Percentiles rank a stretch among this genome's conserved stretches.
phyloP scores from a whole-genome alignment of 1,139 yeast species.

The Pichia sp. region DNA sequence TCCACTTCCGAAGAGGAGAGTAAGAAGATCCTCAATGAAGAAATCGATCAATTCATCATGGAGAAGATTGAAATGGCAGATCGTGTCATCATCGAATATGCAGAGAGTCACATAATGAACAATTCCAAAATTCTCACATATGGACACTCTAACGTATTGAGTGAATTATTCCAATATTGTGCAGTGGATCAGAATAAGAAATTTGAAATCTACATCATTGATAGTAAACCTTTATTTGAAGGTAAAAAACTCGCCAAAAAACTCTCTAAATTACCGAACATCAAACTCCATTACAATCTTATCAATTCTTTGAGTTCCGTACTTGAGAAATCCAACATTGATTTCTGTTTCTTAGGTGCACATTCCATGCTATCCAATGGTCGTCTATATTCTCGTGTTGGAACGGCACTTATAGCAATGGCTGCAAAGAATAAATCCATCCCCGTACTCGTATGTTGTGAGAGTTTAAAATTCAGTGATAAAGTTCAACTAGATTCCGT shows the following conservation, averaged over 20 bases:
- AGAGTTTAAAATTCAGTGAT: conserved; percentile 89
- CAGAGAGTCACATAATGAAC: conserved; percentile 67
- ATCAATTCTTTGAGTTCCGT: conserved; percentile 76
- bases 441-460: conserved; percentile 94
- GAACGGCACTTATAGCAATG: conserved; percentile 92
- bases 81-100: conserved; percentile 73
- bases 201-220: conserved; percentile 81
- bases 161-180: conserved; percentile 68
- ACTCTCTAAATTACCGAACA: conserved; percentile 46
- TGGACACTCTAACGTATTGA: conserved; percentile 83
- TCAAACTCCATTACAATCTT: conserved; percentile 67
- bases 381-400: conserved; percentile 85
- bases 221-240: conserved; percentile 93
- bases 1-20: conserved; percentile 71
- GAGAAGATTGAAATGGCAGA: conserved; percentile 86
- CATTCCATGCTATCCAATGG: conserved; percentile 98
- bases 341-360: conserved; percentile 90
- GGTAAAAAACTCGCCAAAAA: conserved; percentile 70
- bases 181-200: conserved; percentile 50
- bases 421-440: conserved; percentile 81
- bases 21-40: conserved; percentile 53
- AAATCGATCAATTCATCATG: conserved; percentile 72
- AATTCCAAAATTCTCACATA: conserved; percentile 81
- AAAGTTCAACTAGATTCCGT: conserved; percentile 95
- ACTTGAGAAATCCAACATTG: conserved; percentile 59